Base-by-base conservation (phyloP, 169 alveolate species). In the Plasmodium billcollinsi region DNA sequence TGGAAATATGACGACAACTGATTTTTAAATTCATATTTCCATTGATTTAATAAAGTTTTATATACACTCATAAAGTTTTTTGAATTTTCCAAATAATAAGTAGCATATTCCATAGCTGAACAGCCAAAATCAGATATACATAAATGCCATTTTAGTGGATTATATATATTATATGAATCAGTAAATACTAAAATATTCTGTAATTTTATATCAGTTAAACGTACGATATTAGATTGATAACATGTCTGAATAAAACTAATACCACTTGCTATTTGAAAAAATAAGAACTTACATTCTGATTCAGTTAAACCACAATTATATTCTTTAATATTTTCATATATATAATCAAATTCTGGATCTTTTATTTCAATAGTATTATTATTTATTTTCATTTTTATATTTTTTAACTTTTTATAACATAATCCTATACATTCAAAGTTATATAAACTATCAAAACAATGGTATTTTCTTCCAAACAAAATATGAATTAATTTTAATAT, bases 71-170 rank as follows among this genome's bases (percentile, higher is more conserved):
- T 67, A 43, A 14, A 43, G 21, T 61, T 62, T 69, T 56, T 80
- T 21, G 80, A 56, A 80, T 80, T 80, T 80, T 80, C 90, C 24
- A 80, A 47, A 61, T 69, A 66, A n/a, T 39, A 80, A 18, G 90
- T 80, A 18, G 90, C 90, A 69, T 80, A 80, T 80, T 80, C 90
- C 83, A 80, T 80, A 54, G 85, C 90, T 4, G 96, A 94, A 62
- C 95, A 94, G 20, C 96, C 96, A 74, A 94, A 94, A 61, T 94
- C 96, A 11, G 96, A 93, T 21, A 94, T 93, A 58, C 93, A 80
- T 52, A 94, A 73, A 47, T 92, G 83, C 96, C 96, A 94, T 61
- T 73, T 71, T 73, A 94, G 21, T 1, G 96, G 96, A 52, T 92
- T 94, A 88, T 67, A 72, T 33, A 66, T 65, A 74, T 94, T 91